These are phyloP conservation scores for Torulaspora pretoriensis DNA, from an alignment of 1,139 yeast species.

Conservation along the genomic window DNA sequence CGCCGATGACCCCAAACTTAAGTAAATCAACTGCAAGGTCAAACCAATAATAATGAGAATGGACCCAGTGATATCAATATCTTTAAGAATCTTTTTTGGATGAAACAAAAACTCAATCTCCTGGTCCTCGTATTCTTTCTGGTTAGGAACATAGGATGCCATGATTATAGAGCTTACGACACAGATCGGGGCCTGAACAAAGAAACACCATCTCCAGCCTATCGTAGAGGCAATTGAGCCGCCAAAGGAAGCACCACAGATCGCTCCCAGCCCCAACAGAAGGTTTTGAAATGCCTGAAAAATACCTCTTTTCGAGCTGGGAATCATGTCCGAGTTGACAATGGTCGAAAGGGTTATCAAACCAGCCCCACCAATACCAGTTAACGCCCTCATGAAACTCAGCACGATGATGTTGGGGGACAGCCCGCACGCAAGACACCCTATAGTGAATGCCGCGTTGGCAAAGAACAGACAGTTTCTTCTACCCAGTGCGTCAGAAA, in stretches of 20 bases:
- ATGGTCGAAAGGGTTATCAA: slow-evolving; percentile 49
- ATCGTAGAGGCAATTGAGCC: slow-evolving; percentile 60
- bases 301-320: slow-evolving; percentile 51
- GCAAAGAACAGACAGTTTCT: slow-evolving; percentile 47
- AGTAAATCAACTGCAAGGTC: slow-evolving; percentile 35
- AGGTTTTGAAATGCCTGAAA: slow-evolving; percentile 58
- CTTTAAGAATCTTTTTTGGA: slow-evolving; percentile 39
- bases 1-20: slow-evolving; percentile 28
- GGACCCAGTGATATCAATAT: slow-evolving; percentile 69
- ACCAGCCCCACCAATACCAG: slow-evolving; percentile 65
- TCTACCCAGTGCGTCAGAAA: slow-evolving; percentile 80
- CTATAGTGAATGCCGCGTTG: slow-evolving; percentile 45
- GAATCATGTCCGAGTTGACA: slow-evolving; percentile 51
- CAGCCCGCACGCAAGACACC: slow-evolving; percentile 48
- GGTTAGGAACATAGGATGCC: slow-evolving; percentile 36
- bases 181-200: slow-evolving; percentile 58
- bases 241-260: slow-evolving; percentile 61
- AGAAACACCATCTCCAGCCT: slow-evolving; percentile 70
- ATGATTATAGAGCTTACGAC: slow-evolving; percentile 41
- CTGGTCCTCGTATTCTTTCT: slow-evolving; percentile 15
- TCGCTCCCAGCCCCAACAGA: slow-evolving; percentile 58
- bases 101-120: slow-evolving; percentile 35
- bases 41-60: slow-evolving; percentile 45
- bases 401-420: slow-evolving; percentile 42
- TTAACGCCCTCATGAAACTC: slow-evolving; percentile 52